Evolutionary conservation across 306 rosid species (phyloP).

Genomic region (Arachis stenosperma): DNA sequence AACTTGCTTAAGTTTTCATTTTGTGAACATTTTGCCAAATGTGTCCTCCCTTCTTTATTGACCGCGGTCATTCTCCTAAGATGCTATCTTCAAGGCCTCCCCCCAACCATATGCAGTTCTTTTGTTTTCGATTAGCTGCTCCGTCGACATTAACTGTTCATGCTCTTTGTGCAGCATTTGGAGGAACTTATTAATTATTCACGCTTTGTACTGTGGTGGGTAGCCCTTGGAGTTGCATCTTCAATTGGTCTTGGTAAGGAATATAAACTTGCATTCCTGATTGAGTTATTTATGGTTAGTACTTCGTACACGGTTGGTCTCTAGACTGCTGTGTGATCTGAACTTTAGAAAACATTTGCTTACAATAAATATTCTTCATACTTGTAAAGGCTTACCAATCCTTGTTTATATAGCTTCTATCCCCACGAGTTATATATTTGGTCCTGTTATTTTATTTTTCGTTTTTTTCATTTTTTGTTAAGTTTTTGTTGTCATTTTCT

Average conservation of each 20-base stretch:
- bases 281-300: conserved; percentile 30
- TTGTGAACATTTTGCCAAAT: background rate
- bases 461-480: conserved; percentile 25
- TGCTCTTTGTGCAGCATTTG: conserved; percentile 70
- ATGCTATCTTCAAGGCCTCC: background rate
- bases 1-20: background rate
- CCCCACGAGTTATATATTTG: background rate
- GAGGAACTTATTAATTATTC: conserved; percentile 79
- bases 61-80: background rate
- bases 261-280: conserved; percentile 30
- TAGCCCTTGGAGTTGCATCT: conserved; percentile 94
- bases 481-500: conserved; percentile 23
- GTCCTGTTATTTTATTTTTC: background rate
- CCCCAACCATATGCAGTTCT: background rate
- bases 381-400: background rate
- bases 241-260: conserved; percentile 96
- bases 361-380: conserved; percentile 6
- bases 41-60: background rate
- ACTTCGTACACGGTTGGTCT: conserved; percentile 1
- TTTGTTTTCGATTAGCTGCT: conserved; percentile 10
- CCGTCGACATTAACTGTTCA: conserved; percentile 5
- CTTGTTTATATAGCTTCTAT: conserved; percentile 8
- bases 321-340: conserved; percentile 28
- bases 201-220: conserved; percentile 90
- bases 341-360: conserved; percentile 20